Evolutionary conservation across 768 basidiomycete genomes (phyloP).

Genomic region (Pisolithus albus): DNA sequence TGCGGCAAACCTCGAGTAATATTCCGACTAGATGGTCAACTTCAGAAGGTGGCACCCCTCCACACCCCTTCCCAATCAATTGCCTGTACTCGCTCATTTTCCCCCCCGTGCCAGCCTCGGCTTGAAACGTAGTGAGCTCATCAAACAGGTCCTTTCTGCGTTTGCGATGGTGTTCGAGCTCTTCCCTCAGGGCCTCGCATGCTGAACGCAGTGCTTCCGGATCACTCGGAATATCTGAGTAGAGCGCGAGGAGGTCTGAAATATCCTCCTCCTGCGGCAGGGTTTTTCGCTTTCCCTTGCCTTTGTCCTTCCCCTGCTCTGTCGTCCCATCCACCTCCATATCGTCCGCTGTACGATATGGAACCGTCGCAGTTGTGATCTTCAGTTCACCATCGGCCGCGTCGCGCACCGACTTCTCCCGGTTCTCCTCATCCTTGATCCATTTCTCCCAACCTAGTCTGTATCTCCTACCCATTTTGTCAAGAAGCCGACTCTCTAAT

Average conservation of each 20-base stretch:
- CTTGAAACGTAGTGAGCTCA: conserved; percentile 71
- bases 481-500: conserved; percentile 58
- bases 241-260: conserved; percentile 54
- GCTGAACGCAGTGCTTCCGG: conserved; percentile 44
- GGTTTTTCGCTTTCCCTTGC: conserved; percentile 51
- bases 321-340: conserved; percentile 34
- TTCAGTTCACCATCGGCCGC: conserved; percentile 52
- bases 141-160: conserved; percentile 70
- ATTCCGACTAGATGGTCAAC: conserved; percentile 82
- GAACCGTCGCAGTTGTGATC: conserved; percentile 38
- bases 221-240: conserved; percentile 52
- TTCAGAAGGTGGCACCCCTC: conserved; percentile 77
- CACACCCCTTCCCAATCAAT: conserved; percentile 86
- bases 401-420: conserved; percentile 65
- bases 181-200: conserved; percentile 58
- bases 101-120: conserved; percentile 85
- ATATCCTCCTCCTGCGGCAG: conserved; percentile 48
- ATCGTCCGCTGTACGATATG: conserved; percentile 43
- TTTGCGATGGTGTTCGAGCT: conserved; percentile 57
- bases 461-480: conserved; percentile 78
- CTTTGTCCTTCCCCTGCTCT: conserved; percentile 37
- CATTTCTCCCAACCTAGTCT: conserved; percentile 90
- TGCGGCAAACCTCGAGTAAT: conserved; percentile 65
- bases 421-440: conserved; percentile 75
- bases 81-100: conserved; percentile 85